Percentiles rank a stretch among this genome's conserved stretches.
Conservation (phyloP, 805 yeast genomes). For the Candida ascalaphidarum region DNA sequence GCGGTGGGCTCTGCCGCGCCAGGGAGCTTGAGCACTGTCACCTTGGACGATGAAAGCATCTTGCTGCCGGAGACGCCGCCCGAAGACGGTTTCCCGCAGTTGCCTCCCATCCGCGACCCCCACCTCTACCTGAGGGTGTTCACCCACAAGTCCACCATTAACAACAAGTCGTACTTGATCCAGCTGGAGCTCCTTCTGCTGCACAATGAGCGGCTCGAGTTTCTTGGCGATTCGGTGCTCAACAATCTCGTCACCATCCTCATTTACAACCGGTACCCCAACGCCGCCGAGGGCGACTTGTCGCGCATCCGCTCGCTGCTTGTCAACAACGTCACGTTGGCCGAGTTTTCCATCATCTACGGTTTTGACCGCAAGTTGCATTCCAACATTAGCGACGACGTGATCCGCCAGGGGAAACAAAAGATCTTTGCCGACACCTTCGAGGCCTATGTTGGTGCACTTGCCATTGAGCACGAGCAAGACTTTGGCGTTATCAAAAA, state of each 20-base stretch:
- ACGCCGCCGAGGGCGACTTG: conserved; percentile 72
- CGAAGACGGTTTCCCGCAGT: conserved; percentile 40
- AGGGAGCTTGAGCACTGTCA: not conserved
- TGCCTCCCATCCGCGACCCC: conserved; percentile 60
- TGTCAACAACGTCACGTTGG: conserved; percentile 65
- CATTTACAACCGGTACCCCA: conserved; percentile 57
- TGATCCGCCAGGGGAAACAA: conserved; percentile 43
- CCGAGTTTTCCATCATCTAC: conserved; percentile 62
- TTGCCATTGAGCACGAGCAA: conserved; percentile 47
- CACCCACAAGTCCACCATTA: conserved; percentile 68
- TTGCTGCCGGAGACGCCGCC: conserved; percentile 4
- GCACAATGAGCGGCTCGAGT: conserved; percentile 85
- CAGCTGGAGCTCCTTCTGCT: conserved; percentile 48
- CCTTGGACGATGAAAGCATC: not conserved
- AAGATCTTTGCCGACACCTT: conserved; percentile 83
- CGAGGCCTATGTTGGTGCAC: conserved; percentile 91
- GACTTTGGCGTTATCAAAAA: conserved; percentile 40
- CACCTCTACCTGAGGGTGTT: conserved; percentile 63
- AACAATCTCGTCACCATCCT: conserved; percentile 65
- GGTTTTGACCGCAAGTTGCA: conserved; percentile 53
- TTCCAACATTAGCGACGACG: conserved; percentile 38
- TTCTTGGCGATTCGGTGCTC: conserved; percentile 81
- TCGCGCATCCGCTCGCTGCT: conserved; percentile 62
- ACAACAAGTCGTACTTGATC: conserved; percentile 47
- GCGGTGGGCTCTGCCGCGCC: not conserved